phyloP scores from a whole-genome alignment of 148 eudicot genomes.

The Simmondsia chinensis region DNA sequence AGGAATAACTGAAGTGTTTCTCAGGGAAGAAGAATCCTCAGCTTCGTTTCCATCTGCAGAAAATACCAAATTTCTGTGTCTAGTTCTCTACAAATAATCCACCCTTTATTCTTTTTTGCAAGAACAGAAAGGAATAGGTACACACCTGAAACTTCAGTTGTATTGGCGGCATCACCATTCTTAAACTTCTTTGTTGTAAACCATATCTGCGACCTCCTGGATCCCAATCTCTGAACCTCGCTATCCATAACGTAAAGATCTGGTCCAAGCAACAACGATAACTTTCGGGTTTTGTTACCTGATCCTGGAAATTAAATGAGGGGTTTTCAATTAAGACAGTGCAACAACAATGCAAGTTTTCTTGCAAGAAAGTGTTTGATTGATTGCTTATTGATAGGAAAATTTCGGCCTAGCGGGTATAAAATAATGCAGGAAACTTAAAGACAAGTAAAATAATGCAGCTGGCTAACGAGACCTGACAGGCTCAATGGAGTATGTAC shows the following conservation, averaged over 20 bases:
- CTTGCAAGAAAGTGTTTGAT: background rate
- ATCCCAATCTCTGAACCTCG: conserved; percentile 23
- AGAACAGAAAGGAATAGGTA: background rate
- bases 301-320: too few relatives aligned
- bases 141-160: conserved; percentile 46
- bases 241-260: conserved; percentile 27
- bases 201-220: conserved; percentile 33
- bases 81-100: too few relatives aligned
- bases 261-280: conserved; percentile 13
- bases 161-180: conserved; percentile 25
- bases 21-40: conserved; percentile 22
- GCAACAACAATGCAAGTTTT: too few relatives aligned
- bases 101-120: background rate
- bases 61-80: background rate
- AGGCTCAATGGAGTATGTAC: conserved; percentile 13
- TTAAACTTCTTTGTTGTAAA: conserved; percentile 39
- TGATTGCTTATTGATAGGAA: background rate
- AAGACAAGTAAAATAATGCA: conserved; percentile 8
- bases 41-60: conserved; percentile 39
- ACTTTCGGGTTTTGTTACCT: too few relatives aligned
- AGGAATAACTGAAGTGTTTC: conserved; percentile 21
- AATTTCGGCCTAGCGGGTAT: too few relatives aligned
- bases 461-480: conserved; percentile 26
- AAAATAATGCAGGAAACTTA: too few relatives aligned
- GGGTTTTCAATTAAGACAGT: too few relatives aligned